Conservation (phyloP, 2,329 filamentous ascomycete genomes). For the Colletotrichum tamarilloi region DNA sequence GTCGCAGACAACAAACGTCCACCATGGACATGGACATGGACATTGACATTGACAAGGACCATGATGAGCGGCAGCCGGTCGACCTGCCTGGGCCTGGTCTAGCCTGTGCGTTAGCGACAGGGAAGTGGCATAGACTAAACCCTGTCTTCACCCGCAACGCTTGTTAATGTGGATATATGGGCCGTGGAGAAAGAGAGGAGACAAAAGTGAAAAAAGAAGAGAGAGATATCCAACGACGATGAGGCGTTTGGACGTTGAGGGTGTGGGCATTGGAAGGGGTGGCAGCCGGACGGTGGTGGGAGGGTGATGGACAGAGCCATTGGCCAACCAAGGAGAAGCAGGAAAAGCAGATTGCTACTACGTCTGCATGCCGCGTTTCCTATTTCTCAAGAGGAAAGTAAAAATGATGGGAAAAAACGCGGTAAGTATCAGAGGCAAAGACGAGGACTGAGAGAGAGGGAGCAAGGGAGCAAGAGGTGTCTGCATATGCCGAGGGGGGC, state of each 20-base stretch:
- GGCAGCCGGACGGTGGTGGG: constrained; percentile 9
- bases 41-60: neutral
- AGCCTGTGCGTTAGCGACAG: constrained; percentile 33
- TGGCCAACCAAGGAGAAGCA: constrained; percentile 40
- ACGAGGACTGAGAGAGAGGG: constrained; percentile 30
- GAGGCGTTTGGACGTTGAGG: constrained; percentile 19
- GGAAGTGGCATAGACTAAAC: constrained; percentile 28
- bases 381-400: constrained; percentile 46
- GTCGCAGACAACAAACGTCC: constrained; percentile 43
- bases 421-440: constrained; percentile 22
- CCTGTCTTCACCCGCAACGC: constrained; percentile 31
- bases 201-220: neutral
- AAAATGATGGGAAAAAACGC: neutral
- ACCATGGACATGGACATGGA: neutral
- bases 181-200: neutral
- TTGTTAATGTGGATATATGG: neutral
- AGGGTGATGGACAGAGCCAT: constrained; percentile 44
- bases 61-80: constrained; percentile 39
- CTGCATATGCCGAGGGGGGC: constrained; percentile 55
- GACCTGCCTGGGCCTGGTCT: constrained; percentile 37
- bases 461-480: constrained; percentile 39
- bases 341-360: constrained; percentile 40
- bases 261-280: constrained; percentile 22
- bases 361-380: constrained; percentile 40
- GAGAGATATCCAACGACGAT: constrained; percentile 15